These are phyloP conservation scores for Secale cereale DNA, from an alignment of 176 grass and related monocot genomes.

Conservation along the genomic window DNA sequence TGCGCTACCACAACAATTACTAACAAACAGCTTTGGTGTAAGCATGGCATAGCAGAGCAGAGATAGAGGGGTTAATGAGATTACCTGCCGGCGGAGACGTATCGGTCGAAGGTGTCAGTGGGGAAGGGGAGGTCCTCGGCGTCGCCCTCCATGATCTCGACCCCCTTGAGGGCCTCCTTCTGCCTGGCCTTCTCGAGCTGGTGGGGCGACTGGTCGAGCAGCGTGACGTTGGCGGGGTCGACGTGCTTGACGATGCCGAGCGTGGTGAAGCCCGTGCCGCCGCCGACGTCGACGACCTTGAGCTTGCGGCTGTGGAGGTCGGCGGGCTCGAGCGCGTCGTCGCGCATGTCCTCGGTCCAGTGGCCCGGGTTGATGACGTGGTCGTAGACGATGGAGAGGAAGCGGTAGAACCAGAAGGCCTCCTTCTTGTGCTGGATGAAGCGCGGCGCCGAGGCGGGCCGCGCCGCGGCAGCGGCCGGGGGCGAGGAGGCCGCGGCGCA, in stretches of 20 bases:
- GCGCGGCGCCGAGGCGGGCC: slow-evolving; percentile 45
- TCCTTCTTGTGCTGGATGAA: slow-evolving; percentile 99
- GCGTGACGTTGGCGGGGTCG: slow-evolving; percentile 64
- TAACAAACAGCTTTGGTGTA: too few species aligned
- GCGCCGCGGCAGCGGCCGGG: not conserved
- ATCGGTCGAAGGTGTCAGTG: slow-evolving; percentile 66
- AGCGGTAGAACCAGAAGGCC: slow-evolving; percentile 99
- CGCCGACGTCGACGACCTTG: slow-evolving; percentile 84
- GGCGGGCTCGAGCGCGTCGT: slow-evolving; percentile 77
- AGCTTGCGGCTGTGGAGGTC: slow-evolving; percentile 57
- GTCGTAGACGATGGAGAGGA: slow-evolving; percentile 94
- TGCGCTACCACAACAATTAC: too few species aligned
- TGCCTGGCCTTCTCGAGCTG: slow-evolving; percentile 80
- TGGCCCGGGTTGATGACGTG: slow-evolving; percentile 91
- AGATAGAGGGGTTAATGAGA: not conserved
- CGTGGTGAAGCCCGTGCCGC: slow-evolving; percentile 78
- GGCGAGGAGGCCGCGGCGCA: not conserved
- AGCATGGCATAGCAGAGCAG: not conserved
- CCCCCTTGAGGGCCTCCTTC: slow-evolving; percentile 76
- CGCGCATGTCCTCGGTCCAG: slow-evolving; percentile 97
- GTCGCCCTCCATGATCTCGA: slow-evolving; percentile 82
- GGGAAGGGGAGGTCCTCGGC: slow-evolving; percentile 90
- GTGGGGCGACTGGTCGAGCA: slow-evolving; percentile 91
- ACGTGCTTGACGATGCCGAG: slow-evolving; percentile 81
- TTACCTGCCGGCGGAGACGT: slow-evolving; percentile 88